A percentile compares a stretch with the other conserved stretches of the same genome.
phyloP scores from a whole-genome alignment of 2,329 filamentous ascomycete species.

The Didymella keratinophila region DNA sequence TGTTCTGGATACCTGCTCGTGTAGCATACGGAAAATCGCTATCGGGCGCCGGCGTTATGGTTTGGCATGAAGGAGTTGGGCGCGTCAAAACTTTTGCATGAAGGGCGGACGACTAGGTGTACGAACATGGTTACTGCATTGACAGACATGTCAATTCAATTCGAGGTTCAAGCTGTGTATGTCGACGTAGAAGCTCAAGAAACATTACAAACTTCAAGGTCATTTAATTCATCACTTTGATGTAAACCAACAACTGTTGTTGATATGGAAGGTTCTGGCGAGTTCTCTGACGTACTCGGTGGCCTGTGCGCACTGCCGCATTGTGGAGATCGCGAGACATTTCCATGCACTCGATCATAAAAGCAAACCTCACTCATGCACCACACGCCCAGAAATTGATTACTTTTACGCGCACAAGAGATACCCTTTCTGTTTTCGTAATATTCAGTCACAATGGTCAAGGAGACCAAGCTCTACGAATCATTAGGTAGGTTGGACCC shows the following conservation, averaged over 20 bases:
- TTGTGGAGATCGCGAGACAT: constrained; percentile 41
- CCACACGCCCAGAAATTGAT: constrained; percentile 22
- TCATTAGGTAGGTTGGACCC: constrained; percentile 62
- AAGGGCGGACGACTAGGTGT: constrained; percentile 35
- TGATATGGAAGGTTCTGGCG: constrained; percentile 49
- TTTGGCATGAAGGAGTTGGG: constrained; percentile 46
- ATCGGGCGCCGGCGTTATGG: constrained; percentile 43
- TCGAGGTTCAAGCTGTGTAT: constrained; percentile 31
- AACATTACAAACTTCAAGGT: constrained; percentile 21
- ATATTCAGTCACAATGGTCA: constrained; percentile 72
- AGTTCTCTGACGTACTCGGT: constrained; percentile 43
- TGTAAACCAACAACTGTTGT: constrained; percentile 4
- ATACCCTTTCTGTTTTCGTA: constrained; percentile 21
- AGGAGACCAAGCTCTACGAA: constrained; percentile 96
- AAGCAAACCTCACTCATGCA: constrained; percentile 37
- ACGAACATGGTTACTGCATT: constrained; percentile 31
- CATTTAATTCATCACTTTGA: constrained; percentile 3
- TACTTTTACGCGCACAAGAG: constrained; percentile 23
- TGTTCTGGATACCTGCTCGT: constrained; percentile 42
- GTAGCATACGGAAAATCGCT: constrained; percentile 49
- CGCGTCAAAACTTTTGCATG: constrained; percentile 40
- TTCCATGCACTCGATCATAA: constrained; percentile 36
- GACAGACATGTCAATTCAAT: constrained; percentile 33
- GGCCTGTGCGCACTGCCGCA: constrained; percentile 28
- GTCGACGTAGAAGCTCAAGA: constrained; percentile 24